Percentiles rank a stretch among this genome's conserved stretches.
Conservation (phyloP, 768 basidiomycete species). For the Phylloporus sp. region DNA sequence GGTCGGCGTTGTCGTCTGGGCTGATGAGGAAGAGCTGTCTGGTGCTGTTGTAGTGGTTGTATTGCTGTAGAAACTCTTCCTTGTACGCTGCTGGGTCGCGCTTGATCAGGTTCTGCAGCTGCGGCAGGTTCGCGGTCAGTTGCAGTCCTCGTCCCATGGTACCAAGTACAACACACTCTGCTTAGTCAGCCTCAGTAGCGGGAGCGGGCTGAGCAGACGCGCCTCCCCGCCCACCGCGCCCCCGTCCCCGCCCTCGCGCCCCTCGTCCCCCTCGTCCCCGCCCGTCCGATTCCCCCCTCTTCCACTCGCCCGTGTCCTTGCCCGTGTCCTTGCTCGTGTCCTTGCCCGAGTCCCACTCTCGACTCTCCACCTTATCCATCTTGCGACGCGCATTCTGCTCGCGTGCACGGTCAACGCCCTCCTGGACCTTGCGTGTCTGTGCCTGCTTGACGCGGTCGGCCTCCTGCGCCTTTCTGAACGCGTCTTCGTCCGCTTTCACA, state of each 20-base stretch:
- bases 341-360: slow-evolving; percentile 87
- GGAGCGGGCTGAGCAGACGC: not conserved
- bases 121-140: slow-evolving; percentile 86
- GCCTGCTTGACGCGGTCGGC: slow-evolving; percentile 56
- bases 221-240: slow-evolving; percentile 36
- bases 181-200: not conserved
- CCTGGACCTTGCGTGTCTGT: slow-evolving; percentile 62
- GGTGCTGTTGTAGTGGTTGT: slow-evolving; percentile 89
- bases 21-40: slow-evolving; percentile 80
- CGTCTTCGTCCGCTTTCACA: slow-evolving; percentile 77
- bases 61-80: slow-evolving; percentile 96
- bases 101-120: slow-evolving; percentile 96
- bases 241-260: slow-evolving; percentile 30
- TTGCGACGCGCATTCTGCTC: slow-evolving; percentile 79
- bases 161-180: not conserved
- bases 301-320: slow-evolving; percentile 39
- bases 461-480: slow-evolving; percentile 69
- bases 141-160: not conserved
- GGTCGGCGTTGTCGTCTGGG: slow-evolving; percentile 80
- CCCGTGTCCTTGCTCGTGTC: slow-evolving; percentile 56
- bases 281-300: slow-evolving; percentile 10
- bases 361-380: slow-evolving; percentile 71
- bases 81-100: slow-evolving; percentile 85
- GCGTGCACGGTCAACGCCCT: slow-evolving; percentile 62
- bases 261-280: slow-evolving; percentile 22